Conservation (phyloP, 768 basidiomycete species). For the Panus rudis region DNA sequence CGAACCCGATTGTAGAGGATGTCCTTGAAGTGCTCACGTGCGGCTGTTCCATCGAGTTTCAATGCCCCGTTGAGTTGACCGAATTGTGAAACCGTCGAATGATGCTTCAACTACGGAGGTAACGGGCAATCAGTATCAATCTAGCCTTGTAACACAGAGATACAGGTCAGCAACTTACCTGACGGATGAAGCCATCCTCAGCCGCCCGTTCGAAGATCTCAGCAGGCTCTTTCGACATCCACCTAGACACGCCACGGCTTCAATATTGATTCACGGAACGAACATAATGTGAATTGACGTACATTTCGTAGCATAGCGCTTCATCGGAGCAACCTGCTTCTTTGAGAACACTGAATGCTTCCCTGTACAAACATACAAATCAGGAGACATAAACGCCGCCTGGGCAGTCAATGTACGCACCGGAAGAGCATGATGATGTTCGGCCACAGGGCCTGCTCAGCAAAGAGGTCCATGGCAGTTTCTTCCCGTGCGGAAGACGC, state of each 20-base stretch:
- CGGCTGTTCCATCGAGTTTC: slow-evolving; percentile 42
- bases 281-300: slow-evolving; percentile 2
- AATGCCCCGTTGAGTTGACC: slow-evolving; percentile 55
- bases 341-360: slow-evolving; percentile 55
- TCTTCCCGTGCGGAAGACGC: slow-evolving; percentile 56
- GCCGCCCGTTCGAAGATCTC: slow-evolving; percentile 64
- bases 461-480: slow-evolving; percentile 59
- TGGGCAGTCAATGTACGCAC: slow-evolving; percentile 25
- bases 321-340: slow-evolving; percentile 63
- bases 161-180: slow-evolving; percentile 27
- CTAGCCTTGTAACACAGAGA: neutral
- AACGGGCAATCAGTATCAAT: neutral
- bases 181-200: slow-evolving; percentile 56
- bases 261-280: neutral
- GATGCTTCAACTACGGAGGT: slow-evolving; percentile 43
- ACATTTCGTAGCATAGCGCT: slow-evolving; percentile 63
- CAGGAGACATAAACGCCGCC: no score
- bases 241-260: slow-evolving; percentile 30
- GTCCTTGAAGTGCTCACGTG: slow-evolving; percentile 48
- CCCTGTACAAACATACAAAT: slow-evolving; percentile 27
- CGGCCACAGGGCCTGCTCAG: slow-evolving; percentile 61
- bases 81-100: slow-evolving; percentile 55
- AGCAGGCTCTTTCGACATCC: slow-evolving; percentile 69
- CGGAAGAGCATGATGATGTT: slow-evolving; percentile 59
- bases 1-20: slow-evolving; percentile 51